Evolutionary conservation across 2,329 filamentous ascomycete genomes (phyloP).

Genomic region (Ophiostoma tasmaniense): DNA sequence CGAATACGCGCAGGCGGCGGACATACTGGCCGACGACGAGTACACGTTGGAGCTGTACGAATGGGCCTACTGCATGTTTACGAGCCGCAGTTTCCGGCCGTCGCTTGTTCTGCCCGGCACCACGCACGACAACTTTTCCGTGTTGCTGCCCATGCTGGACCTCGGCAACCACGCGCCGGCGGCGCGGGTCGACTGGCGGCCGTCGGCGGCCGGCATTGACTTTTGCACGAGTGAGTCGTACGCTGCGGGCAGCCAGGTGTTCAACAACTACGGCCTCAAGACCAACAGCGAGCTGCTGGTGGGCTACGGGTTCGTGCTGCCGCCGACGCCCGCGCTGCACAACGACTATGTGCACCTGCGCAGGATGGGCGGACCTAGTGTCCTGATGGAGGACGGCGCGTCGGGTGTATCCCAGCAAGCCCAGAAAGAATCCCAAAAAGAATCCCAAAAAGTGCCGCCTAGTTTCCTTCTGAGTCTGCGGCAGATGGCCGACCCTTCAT

Average conservation of each 20-base stretch:
- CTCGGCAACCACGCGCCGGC: slow-evolving; percentile 62
- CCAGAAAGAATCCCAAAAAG: no score
- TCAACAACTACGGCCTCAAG: slow-evolving; percentile 66
- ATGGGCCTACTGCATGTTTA: slow-evolving; percentile 58
- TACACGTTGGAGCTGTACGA: slow-evolving; percentile 47
- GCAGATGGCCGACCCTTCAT: slow-evolving; percentile 31
- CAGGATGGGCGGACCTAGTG: slow-evolving; percentile 34
- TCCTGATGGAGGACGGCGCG: slow-evolving; percentile 9
- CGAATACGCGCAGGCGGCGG: slow-evolving; percentile 34
- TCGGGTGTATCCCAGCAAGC: slow-evolving; percentile 3
- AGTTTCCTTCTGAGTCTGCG: slow-evolving; percentile 44
- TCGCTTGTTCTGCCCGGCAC: slow-evolving; percentile 43
- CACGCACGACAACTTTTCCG: slow-evolving; percentile 49
- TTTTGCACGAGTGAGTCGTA: slow-evolving; percentile 38
- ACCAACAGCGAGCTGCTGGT: slow-evolving; percentile 64
- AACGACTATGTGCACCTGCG: slow-evolving; percentile 54
- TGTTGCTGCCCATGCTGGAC: slow-evolving; percentile 63
- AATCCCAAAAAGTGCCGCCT: slow-evolving; percentile 15
- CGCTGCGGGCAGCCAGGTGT: slow-evolving; percentile 46
- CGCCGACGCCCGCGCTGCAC: slow-evolving; percentile 40
- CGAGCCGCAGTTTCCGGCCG: slow-evolving; percentile 56
- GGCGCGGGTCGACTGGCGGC: slow-evolving; percentile 51
- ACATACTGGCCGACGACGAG: not conserved
- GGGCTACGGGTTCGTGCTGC: slow-evolving; percentile 54
- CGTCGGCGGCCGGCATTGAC: slow-evolving; percentile 33